Evolutionary conservation across 768 basidiomycete genomes (phyloP).

Genomic region (Ramaria rubella): DNA sequence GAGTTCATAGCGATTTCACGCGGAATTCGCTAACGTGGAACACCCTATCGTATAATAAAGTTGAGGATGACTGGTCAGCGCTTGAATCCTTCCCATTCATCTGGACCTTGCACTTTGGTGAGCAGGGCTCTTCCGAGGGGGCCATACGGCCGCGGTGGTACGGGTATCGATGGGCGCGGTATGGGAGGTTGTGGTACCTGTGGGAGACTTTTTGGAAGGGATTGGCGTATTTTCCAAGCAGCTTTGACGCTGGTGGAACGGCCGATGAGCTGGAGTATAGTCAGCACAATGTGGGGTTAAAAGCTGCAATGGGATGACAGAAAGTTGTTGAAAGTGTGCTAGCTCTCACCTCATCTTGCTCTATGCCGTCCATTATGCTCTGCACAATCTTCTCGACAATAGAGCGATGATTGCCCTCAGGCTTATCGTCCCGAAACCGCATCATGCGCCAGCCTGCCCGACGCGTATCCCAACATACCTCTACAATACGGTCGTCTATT

Average conservation of each 20-base stretch:
- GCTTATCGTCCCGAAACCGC: slow-evolving; percentile 93
- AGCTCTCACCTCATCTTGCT: slow-evolving; percentile 76
- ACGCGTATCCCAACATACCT: slow-evolving; percentile 83
- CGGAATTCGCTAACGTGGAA: no score
- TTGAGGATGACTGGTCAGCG: neutral
- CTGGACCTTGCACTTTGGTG: slow-evolving; percentile 8
- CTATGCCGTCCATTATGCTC: slow-evolving; percentile 91
- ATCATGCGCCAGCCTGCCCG: slow-evolving; percentile 74
- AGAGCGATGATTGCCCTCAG: slow-evolving; percentile 77
- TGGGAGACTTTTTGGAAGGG: slow-evolving; percentile 19
- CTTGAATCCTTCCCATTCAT: slow-evolving; percentile 1
- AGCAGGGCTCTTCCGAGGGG: neutral
- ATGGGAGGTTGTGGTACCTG: no score
- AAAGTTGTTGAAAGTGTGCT: neutral
- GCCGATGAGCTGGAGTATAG: slow-evolving; percentile 49
- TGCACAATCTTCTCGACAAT: slow-evolving; percentile 85
- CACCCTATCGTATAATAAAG: no score
- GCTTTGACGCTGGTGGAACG: slow-evolving; percentile 57
- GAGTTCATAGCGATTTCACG: no score
- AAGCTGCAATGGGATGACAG: neutral
- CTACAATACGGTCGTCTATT: slow-evolving; percentile 88
- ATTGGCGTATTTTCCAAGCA: slow-evolving; percentile 62
- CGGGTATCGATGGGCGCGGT: no score
- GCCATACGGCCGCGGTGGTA: neutral
- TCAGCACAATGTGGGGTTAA: neutral